Evolutionary conservation across 495 filamentous ascomycete species (phyloP).

Genomic region (Tuber borchii): DNA sequence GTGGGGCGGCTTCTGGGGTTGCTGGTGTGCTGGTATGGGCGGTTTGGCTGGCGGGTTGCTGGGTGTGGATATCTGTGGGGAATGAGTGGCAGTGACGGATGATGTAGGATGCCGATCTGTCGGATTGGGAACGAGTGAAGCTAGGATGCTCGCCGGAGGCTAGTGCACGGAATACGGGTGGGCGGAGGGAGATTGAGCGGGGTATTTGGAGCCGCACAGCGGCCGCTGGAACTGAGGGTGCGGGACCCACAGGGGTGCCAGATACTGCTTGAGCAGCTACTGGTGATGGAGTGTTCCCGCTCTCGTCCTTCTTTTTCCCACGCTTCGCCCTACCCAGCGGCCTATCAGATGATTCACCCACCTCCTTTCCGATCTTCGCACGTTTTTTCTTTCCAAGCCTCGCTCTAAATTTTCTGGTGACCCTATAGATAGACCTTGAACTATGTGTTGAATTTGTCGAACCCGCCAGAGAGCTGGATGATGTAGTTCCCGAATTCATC

Average conservation of each 20-base stretch:
- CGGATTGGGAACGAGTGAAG: not conserved
- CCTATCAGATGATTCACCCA: not conserved
- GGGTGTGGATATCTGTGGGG: not conserved
- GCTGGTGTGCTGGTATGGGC: not conserved
- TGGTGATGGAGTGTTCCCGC: not conserved
- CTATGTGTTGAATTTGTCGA: not conserved
- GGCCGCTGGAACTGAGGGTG: not conserved
- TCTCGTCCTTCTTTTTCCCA: not conserved
- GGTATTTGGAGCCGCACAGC: not conserved
- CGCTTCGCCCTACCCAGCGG: not conserved
- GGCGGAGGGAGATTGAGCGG: not conserved
- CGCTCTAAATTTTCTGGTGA: not conserved
- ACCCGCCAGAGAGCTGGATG: not conserved
- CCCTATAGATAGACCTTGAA: not conserved
- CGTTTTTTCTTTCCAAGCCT: not conserved
- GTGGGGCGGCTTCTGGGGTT: not conserved
- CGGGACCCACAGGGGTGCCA: not conserved
- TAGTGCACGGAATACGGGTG: not conserved
- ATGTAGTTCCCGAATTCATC: not conserved
- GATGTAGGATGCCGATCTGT: not conserved
- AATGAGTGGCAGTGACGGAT: not conserved
- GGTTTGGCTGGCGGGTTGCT: not conserved
- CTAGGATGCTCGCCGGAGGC: not conserved
- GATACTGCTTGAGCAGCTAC: not conserved
- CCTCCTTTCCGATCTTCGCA: not conserved